Base-by-base conservation (phyloP, 306 rosid species). In the Hylodesmum podocarpum region DNA sequence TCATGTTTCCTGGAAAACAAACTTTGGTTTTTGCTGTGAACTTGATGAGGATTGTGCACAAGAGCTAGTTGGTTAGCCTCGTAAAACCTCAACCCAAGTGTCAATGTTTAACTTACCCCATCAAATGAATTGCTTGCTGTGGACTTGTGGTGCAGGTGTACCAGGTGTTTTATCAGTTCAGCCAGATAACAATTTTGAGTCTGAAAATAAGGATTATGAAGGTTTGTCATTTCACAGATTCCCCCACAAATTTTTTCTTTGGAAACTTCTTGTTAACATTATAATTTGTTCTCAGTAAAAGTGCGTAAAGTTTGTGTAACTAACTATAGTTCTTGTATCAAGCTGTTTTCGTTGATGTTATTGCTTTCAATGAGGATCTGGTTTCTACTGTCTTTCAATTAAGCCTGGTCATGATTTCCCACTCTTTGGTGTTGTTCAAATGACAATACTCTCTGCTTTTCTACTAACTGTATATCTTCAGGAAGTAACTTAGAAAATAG, bases 21-120 rank as follows among this genome's bases (percentile, higher is more conserved):
- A 85, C 81, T 90, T 90, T 24, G 96, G 97, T 0, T 94, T 94
- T 82, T 94, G 96, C 76, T 94, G 98, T 78, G 96, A 90, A 84
- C 90, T 94, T 59, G 95, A 89, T 16, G 89, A 90, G 58, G 89
- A 91, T 34, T 86, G 91, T 81, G 98, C 97, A 1, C 73, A 15
- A 43, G 91, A 84, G 58, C 72, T 94, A 19, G 80, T 91, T 75
- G 91, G 98, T 90, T 62, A 53, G 89, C 55, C 64, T 50, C 66
- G 29, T 70, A 18, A 29, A 55, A 37, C 41, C 72, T 79, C 66
- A 37, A 31, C 22, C 10, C 34, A 21, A 11, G 53, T 63, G 53
- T 27, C 31, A 72, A 49, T 29, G 4, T 76, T 66, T 47, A 27
- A 61, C 55, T 70, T 74, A 10, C 37, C 39, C 9, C 8, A 25